Conservation (phyloP, 129 eudicot genomes). For the Deinandra increscens region DNA sequence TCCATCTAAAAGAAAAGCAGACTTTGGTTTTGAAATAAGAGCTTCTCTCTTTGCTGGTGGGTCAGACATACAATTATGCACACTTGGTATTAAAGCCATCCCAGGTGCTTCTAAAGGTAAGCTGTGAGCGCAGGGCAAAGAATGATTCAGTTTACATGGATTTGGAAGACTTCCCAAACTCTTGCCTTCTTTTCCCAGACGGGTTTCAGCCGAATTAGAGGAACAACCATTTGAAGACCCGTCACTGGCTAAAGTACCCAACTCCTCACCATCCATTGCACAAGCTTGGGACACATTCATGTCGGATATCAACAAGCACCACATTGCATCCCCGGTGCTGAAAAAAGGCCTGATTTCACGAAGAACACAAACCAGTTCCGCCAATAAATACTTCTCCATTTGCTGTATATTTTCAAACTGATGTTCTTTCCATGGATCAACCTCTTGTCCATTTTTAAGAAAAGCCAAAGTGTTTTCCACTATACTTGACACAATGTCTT, state of each 20-base stretch:
- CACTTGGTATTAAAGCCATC: slow-evolving; percentile 31
- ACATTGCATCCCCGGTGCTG: slow-evolving; percentile 91
- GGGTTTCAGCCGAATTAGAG: slow-evolving; percentile 36
- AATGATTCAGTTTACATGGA: slow-evolving; percentile 36
- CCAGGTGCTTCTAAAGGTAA: slow-evolving; percentile 31
- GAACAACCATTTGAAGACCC: slow-evolving; percentile 39
- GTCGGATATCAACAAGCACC: slow-evolving; percentile 85
- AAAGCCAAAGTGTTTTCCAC: slow-evolving; percentile 62
- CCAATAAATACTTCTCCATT: slow-evolving; percentile 70
- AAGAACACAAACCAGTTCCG: slow-evolving; percentile 73
- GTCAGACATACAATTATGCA: slow-evolving; percentile 33
- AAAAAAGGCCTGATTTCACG: slow-evolving; percentile 72
- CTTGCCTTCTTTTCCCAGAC: slow-evolving; percentile 36
- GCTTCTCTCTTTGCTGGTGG: slow-evolving; percentile 27
- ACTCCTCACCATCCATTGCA: slow-evolving; percentile 55
- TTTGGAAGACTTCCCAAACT: slow-evolving; percentile 29
- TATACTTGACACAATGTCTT: slow-evolving; percentile 67
- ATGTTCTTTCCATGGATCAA: slow-evolving; percentile 46
- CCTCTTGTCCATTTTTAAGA: slow-evolving; percentile 53
- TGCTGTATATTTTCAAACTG: slow-evolving; percentile 66
- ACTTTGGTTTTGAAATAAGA: slow-evolving; percentile 32
- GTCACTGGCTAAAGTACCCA: slow-evolving; percentile 38
- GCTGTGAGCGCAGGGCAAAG: slow-evolving; percentile 26
- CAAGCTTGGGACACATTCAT: slow-evolving; percentile 91
- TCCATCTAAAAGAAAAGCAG: slow-evolving; percentile 35